Conservation (phyloP, 495 filamentous ascomycete species). For the Symbiotaphrina buchneri region DNA sequence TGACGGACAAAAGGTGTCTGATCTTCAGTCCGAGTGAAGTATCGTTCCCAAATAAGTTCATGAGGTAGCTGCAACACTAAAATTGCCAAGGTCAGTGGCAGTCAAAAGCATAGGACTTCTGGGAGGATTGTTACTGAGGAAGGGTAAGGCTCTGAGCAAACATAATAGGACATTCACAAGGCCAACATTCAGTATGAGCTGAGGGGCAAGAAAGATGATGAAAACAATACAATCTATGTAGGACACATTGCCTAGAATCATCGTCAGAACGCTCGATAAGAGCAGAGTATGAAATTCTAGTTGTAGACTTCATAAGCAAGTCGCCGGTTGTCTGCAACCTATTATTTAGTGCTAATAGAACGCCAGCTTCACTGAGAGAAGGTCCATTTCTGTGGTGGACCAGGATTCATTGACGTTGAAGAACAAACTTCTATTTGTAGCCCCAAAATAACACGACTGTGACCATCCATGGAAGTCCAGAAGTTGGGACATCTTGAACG, state of each 20-base stretch:
- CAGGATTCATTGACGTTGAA: no score
- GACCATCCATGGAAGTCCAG: no score
- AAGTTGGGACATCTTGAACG: no score
- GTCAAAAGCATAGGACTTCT: neutral
- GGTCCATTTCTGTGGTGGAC: no score
- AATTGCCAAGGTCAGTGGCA: conserved; percentile 2
- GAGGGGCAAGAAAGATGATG: conserved; percentile 36
- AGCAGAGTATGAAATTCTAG: neutral
- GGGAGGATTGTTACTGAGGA: conserved; percentile 30
- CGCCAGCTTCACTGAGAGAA: no score
- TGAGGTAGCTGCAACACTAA: conserved; percentile 33
- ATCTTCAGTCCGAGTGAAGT: conserved; percentile 18
- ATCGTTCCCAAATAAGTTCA: conserved; percentile 31
- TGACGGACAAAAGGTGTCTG: conserved; percentile 37
- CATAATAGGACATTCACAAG: conserved; percentile 28
- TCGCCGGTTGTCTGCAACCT: no score
- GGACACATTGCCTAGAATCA: conserved; percentile 43
- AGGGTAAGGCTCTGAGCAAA: conserved; percentile 38
- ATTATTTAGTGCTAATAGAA: no score
- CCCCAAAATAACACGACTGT: no score
- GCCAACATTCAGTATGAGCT: conserved; percentile 38
- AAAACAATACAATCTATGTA: conserved; percentile 52
- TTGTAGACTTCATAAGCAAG: no score
- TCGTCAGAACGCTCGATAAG: conserved; percentile 7
- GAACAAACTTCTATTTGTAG: no score